Base-by-base conservation (phyloP, 352 stramenopile genomes). In the Phytophthora boehmeriae region DNA sequence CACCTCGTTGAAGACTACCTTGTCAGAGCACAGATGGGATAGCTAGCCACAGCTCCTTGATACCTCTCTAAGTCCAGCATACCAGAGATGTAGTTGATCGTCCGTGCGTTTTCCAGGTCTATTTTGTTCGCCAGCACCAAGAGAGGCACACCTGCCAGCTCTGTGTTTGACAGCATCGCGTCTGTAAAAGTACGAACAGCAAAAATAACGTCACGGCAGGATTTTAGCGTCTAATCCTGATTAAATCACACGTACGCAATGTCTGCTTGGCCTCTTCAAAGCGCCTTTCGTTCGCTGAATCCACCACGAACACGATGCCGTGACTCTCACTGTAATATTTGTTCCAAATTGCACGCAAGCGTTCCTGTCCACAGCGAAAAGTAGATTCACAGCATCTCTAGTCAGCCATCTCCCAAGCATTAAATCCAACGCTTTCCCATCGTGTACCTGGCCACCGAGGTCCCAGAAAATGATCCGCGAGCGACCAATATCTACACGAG, bases 321-420 rank as follows among this genome's bases (percentile, higher is more conserved):
- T 98, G 88, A 45, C 91, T 95, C 64, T 97, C 90, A 35, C 85
- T 93, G 72, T 97, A 98, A 61, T 98, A 98, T 65, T 97, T 97
- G 70, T 96, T 93, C 92, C 92, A 98, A 46, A 98, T 96, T 22
- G 86, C 85, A 30, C 92, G 83, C 60, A 98, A 70, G 27, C 87
- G 85, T 42, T 94, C 83, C 81, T 90, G 32, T 22, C 22, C 42
- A 22, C 35, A 70, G 1, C 14, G 14, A 36, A 36, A n/a, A n/a
- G n/a, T n/a, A n/a, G 2, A 16, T 27, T 5, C 51, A 42, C 14
- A 5, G n/a, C 47, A 50, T 4, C 8, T 28, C 13, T 13, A 49
- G 17, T n/a, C 39, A 54, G 1, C 41, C 34, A 52, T 6, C 25
- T 30, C 25, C 25, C 6, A 6, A 30, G 3, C 25, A 6, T 8